Base-by-base conservation (phyloP, 2,329 filamentous ascomycete genomes). In the Magnaporthiopsis rhizophila region DNA sequence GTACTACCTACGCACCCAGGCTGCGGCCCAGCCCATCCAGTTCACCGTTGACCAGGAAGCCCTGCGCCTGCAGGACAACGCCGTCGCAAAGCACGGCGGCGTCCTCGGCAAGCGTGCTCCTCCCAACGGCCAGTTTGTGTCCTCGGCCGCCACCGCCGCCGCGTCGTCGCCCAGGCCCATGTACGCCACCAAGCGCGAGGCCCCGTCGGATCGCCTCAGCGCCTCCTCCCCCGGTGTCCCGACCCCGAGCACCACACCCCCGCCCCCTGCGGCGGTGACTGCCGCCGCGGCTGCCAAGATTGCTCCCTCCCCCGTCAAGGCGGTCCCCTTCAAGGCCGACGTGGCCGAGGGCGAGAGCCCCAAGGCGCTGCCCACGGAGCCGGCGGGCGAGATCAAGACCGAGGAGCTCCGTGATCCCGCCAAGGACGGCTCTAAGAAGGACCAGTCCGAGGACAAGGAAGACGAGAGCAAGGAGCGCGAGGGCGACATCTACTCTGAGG, bases 1-100 rank as follows among this genome's bases (percentile, higher is more conserved):
- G 95, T 99, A 99, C 88, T 99, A 99, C 80, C 88, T 99, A 71
- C 92, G 95, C 72, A 99, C 95, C 61, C 95, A 96, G 87, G 95
- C 95, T 68, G 95, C 95, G 50, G 93, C 93, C 24, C 92, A 93
- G 60, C 95, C 95, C 64, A 99, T 99, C 70, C 95, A 99, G 79
- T 99, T 99, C 82, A 99, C 95, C 5, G 95, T 99, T 74, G 95
- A 99, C 75, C 94, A 99, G 79, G 91, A 97, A 78, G 90, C 91
- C 65, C 87, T 99, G 71, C 91, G 92, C 81, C 87, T 97, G 60
- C 86, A 86, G 56, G 95, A 99, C 74, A 91, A 87, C 69, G 91
- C 89, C 71, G 81, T 93, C 60, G 87, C 89, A 69, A 88, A 87
- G 66, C 80, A 86, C 68, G 80, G 80, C 64, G 45, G 45, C 18